Percentiles rank a stretch among this genome's conserved stretches.
Conservation (phyloP, 2,329 filamentous ascomycete genomes). For the Arthrobotrys conoides region DNA sequence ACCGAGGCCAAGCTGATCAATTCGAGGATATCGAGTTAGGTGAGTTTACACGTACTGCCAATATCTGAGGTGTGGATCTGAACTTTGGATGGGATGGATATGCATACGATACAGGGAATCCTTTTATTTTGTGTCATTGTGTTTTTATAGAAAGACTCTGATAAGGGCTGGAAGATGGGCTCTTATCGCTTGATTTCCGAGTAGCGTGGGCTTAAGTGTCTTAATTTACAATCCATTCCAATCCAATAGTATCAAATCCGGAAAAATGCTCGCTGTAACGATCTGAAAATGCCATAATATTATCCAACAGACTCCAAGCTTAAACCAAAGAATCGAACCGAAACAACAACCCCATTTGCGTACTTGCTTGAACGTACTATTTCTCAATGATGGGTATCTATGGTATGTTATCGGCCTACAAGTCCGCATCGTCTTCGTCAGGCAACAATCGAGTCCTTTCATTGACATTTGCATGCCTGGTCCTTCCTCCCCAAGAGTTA, state of each 20-base stretch:
- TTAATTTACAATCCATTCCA: not conserved
- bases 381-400: conserved; percentile 28
- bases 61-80: not conserved
- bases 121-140: not conserved
- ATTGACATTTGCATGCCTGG: conserved; percentile 22
- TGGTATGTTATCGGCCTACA: conserved; percentile 13
- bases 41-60: not conserved
- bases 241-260: not conserved
- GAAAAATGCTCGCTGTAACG: not conserved
- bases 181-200: not conserved
- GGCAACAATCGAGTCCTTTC: conserved; percentile 50
- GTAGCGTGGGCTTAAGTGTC: not conserved
- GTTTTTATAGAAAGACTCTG: not conserved
- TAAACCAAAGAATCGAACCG: conserved; percentile 4
- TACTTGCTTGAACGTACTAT: no score
- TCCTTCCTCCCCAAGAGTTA: conserved; percentile 34
- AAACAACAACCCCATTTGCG: no score
- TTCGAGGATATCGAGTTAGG: conserved; percentile 14
- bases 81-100: no score
- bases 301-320: not conserved
- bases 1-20: not conserved
- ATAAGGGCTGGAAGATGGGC: not conserved
- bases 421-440: conserved; percentile 43
- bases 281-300: conserved; percentile 20
- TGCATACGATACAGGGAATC: no score